Evolutionary conservation across 2,329 filamentous ascomycete genomes (phyloP).

Genomic region (Colletotrichum sp.): DNA sequence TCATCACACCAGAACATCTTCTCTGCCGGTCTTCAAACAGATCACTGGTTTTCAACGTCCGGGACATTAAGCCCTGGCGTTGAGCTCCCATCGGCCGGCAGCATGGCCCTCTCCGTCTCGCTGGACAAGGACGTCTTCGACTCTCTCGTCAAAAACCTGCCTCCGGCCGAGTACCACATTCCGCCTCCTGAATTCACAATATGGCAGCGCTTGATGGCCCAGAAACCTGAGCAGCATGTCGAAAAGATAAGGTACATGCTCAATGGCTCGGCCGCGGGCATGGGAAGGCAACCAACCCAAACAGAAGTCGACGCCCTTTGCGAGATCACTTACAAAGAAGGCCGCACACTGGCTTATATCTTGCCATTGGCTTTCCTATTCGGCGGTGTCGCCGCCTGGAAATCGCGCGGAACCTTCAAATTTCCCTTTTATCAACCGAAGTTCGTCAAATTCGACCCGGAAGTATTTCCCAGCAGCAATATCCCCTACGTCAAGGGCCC

Average conservation of each 20-base stretch:
- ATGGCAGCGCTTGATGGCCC: not conserved
- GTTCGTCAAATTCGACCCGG: conserved; percentile 31
- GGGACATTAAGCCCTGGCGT: not conserved
- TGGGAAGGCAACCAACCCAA: conserved; percentile 34
- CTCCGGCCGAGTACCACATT: not conserved
- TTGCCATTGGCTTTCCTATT: conserved; percentile 27
- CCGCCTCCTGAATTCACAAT: not conserved
- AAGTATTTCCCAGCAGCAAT: conserved; percentile 29
- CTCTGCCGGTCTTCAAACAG: not conserved
- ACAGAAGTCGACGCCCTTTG: conserved; percentile 38
- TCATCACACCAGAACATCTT: not conserved
- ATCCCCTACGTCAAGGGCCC: conserved; percentile 28
- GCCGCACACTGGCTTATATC: conserved; percentile 34
- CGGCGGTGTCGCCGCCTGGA: conserved; percentile 29
- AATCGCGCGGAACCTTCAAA: conserved; percentile 35
- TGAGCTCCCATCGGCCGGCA: not conserved
- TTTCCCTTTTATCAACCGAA: conserved; percentile 47
- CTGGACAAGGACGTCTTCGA: not conserved
- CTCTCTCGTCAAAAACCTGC: not conserved
- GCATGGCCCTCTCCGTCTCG: not conserved
- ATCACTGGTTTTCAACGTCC: not conserved
- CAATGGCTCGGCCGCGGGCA: not conserved
- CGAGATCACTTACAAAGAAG: conserved; percentile 29
- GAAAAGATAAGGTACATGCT: not conserved
- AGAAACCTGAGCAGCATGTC: not conserved